phyloP scores from a whole-genome alignment of 805 yeast species.

The Danielia oregonensis region DNA sequence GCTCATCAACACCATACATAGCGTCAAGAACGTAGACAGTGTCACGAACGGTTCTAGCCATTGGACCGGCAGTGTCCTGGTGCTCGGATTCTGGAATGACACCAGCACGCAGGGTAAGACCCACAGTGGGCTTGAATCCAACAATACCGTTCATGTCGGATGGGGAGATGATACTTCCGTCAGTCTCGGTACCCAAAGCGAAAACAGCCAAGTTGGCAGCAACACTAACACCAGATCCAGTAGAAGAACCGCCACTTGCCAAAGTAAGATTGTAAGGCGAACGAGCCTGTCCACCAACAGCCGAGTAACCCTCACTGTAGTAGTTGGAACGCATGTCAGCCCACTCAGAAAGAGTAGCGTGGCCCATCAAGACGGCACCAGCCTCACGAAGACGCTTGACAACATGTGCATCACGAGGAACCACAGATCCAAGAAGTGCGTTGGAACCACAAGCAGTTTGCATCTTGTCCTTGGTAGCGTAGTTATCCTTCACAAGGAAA shows the following conservation, averaged over 20 bases:
- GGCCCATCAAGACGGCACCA: conserved; percentile 25
- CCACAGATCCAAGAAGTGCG: conserved; percentile 21
- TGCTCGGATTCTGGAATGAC: conserved; percentile 26
- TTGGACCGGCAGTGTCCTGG: conserved; percentile 23
- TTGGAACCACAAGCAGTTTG: conserved; percentile 21
- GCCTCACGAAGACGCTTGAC: conserved; percentile 22
- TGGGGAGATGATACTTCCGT: conserved; percentile 25
- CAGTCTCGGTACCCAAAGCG: conserved; percentile 26
- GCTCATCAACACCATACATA: conserved; percentile 19
- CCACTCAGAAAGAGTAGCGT: conserved; percentile 25
- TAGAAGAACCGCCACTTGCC: conserved; percentile 24
- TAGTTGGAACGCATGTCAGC: conserved; percentile 24
- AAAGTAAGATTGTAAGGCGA: conserved; percentile 23
- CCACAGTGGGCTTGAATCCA: conserved; percentile 26
- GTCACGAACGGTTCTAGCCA: conserved; percentile 24
- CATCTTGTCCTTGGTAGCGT: conserved; percentile 21
- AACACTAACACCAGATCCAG: conserved; percentile 25
- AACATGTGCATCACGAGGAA: conserved; percentile 26
- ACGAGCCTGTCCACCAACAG: conserved; percentile 24
- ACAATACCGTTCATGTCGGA: conserved; percentile 23
- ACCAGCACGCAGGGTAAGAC: conserved; percentile 23
- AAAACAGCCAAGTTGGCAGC: conserved; percentile 25
- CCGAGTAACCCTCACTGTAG: conserved; percentile 26
- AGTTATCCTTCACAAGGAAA: conserved; percentile 24
- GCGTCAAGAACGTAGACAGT: conserved; percentile 23